Evolutionary conservation across 2,329 filamentous ascomycete genomes (phyloP).

Genomic region (Penicillium sp.): DNA sequence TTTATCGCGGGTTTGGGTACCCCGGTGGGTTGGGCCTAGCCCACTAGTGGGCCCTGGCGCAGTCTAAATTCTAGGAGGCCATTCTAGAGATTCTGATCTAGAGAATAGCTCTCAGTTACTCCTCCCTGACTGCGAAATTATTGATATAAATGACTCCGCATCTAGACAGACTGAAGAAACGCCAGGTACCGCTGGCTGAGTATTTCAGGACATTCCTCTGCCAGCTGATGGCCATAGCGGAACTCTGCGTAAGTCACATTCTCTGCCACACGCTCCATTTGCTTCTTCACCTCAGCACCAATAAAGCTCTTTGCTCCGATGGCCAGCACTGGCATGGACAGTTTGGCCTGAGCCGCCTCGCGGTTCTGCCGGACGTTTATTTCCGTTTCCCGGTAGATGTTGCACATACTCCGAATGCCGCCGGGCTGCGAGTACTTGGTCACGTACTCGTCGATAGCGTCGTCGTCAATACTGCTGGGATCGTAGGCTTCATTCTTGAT

Average conservation of each 20-base stretch:
- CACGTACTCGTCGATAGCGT: constrained; percentile 13
- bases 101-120: too few relatives aligned
- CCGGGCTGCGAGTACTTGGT: constrained; percentile 5
- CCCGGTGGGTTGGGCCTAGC: too few relatives aligned
- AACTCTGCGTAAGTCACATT: constrained; percentile 10
- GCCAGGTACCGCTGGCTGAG: constrained; percentile 5
- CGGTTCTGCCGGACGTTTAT: constrained; percentile 5
- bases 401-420: constrained; percentile 8
- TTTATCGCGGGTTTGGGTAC: too few relatives aligned
- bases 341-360: constrained; percentile 2
- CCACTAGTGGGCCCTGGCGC: too few relatives aligned
- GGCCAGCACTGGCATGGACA: constrained; percentile 10
- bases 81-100: too few relatives aligned
- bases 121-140: too few relatives aligned
- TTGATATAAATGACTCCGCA: too few relatives aligned
- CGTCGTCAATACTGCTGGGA: constrained; percentile 10
- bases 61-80: too few relatives aligned
- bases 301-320: constrained; percentile 9
- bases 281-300: constrained; percentile 8
- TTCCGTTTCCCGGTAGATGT: constrained; percentile 7
- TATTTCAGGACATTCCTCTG: constrained; percentile 10
- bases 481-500: constrained; percentile 12
- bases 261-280: constrained; percentile 9
- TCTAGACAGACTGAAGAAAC: constrained; percentile 3
- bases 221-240: constrained; percentile 11